Evolutionary conservation across 2,329 filamentous ascomycete species (phyloP).

Genomic region (Diaporthe nobilis): DNA sequence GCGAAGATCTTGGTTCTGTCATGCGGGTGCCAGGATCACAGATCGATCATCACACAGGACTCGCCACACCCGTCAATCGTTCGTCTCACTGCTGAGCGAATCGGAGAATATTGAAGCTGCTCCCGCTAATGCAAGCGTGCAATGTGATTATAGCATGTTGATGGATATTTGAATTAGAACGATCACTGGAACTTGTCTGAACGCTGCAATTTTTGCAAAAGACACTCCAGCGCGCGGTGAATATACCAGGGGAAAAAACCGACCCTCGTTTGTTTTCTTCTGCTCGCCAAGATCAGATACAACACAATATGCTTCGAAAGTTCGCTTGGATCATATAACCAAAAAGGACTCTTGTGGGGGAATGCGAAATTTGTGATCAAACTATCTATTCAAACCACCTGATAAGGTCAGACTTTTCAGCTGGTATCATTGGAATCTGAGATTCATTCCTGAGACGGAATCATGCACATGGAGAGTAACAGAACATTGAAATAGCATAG

Average conservation of each 20-base stretch:
- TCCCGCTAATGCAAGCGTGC: not conserved
- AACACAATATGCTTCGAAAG: not conserved
- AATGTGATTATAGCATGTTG: not conserved
- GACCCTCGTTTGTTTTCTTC: not conserved
- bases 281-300: not conserved
- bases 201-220: not conserved
- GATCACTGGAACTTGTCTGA: not conserved
- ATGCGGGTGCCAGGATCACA: not conserved
- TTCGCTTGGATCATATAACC: not conserved
- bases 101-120: not conserved
- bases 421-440: not conserved
- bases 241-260: no score
- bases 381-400: no score
- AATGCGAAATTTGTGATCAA: not conserved
- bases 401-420: no score
- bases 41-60: not conserved
- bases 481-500: not conserved
- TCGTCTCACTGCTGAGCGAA: not conserved
- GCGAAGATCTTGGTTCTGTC: not conserved
- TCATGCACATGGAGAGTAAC: not conserved
- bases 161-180: not conserved
- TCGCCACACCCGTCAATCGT: not conserved
- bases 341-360: not conserved
- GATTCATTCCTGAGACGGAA: not conserved
- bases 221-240: no score